Evolutionary conservation across 2,329 filamentous ascomycete genomes (phyloP).

Genomic region (Penicillium hesseltinei): DNA sequence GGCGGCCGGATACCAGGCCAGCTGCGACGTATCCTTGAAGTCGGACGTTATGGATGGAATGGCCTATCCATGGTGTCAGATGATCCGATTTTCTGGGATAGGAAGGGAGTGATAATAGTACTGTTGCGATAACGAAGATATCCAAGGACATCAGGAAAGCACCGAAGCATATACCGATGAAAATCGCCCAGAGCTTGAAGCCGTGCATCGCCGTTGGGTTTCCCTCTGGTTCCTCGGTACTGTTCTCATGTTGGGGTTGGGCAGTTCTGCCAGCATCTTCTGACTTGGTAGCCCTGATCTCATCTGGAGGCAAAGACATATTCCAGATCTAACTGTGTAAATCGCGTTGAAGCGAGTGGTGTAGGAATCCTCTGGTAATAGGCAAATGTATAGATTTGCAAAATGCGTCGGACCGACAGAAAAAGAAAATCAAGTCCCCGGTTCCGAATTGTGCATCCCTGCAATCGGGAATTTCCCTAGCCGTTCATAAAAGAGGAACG

Average conservation of each 20-base stretch:
- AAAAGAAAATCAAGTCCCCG: not conserved
- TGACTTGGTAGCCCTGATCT: not conserved
- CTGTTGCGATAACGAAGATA: constrained; percentile 2
- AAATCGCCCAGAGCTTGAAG: constrained; percentile 7
- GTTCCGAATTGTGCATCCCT: not conserved
- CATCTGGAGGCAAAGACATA: not conserved
- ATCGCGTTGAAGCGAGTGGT: not conserved
- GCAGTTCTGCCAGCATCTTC: not conserved
- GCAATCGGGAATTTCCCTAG: not conserved
- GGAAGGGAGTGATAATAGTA: not conserved
- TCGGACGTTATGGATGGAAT: constrained; percentile 5
- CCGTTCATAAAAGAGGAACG: not conserved
- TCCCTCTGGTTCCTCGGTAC: not conserved
- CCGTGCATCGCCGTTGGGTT: constrained; percentile 5
- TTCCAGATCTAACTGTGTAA: not conserved
- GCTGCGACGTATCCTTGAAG: constrained; percentile 4
- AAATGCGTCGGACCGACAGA: not conserved
- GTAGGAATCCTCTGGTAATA: not conserved
- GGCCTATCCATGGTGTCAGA: not conserved
- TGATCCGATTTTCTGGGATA: not conserved
- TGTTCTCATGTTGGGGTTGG: not conserved
- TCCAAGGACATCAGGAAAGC: constrained; percentile 7
- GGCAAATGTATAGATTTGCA: not conserved
- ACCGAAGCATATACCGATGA: constrained; percentile 8
- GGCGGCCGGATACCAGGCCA: constrained; percentile 11